A percentile compares a stretch with the other conserved stretches of the same genome.
Evolutionary conservation across 2,329 filamentous ascomycete genomes (phyloP).

Genomic region (Colletotrichum sp.): DNA sequence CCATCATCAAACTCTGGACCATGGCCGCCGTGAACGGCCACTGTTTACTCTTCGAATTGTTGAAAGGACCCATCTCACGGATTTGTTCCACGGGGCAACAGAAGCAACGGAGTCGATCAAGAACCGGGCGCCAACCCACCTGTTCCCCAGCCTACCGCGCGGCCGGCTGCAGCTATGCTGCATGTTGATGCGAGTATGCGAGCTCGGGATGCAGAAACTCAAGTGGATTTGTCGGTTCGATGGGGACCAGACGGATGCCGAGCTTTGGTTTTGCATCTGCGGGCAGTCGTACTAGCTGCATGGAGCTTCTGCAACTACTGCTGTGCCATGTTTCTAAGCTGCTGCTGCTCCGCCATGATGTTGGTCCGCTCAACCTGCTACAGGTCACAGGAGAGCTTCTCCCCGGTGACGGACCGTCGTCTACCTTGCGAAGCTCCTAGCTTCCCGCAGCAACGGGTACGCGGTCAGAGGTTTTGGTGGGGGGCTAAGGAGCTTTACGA

Average conservation of each 20-base stretch:
- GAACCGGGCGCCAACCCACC: background rate
- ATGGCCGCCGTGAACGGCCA: background rate
- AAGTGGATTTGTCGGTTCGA: background rate
- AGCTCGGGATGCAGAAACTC: background rate
- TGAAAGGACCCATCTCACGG: background rate
- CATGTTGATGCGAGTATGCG: slow-evolving; percentile 4
- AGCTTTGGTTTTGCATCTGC: slow-evolving; percentile 8
- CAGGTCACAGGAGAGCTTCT: background rate
- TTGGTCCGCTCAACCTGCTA: background rate
- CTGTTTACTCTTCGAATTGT: background rate
- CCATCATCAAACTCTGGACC: background rate
- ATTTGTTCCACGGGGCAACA: slow-evolving; percentile 18
- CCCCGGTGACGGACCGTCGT: background rate
- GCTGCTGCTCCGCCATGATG: slow-evolving; percentile 8
- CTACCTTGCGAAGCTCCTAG: background rate
- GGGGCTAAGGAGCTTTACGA: background rate
- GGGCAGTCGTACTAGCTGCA: slow-evolving; percentile 1
- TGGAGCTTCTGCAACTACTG: slow-evolving; percentile 11
- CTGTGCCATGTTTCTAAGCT: slow-evolving; percentile 9
- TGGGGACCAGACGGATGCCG: slow-evolving; percentile 4
- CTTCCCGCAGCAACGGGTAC: background rate
- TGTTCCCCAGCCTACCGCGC: slow-evolving; percentile 13
- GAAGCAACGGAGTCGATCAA: background rate
- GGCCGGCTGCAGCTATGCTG: slow-evolving; percentile 13
- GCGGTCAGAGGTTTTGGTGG: background rate